Conservation (phyloP, 2,329 filamentous ascomycete genomes). For the Xylariales sp. region DNA sequence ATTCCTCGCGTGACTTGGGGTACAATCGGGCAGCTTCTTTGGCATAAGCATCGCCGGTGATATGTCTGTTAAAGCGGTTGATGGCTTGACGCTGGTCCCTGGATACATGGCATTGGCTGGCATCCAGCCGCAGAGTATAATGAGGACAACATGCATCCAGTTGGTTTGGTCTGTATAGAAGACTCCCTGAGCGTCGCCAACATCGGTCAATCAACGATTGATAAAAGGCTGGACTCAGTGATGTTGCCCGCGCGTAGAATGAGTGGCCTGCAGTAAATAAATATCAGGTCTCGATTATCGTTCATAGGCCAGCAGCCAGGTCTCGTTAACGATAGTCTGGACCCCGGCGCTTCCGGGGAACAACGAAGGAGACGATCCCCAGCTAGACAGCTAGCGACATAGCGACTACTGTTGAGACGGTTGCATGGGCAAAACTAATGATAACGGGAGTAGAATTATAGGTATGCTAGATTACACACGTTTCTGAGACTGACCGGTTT, state of each 20-base stretch:
- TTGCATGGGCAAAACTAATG: no score
- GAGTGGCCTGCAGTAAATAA: constrained; percentile 53
- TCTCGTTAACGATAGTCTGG: no score
- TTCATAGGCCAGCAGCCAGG: no score
- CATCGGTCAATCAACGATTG: constrained; percentile 68
- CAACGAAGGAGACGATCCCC: no score
- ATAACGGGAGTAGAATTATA: no score
- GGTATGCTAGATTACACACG: constrained; percentile 37
- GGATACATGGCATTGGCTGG: constrained; percentile 57
- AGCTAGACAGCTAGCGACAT: no score
- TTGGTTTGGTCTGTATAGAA: constrained; percentile 76
- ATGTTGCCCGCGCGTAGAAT: constrained; percentile 63
- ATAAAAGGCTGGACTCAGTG: constrained; percentile 62
- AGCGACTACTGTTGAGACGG: no score
- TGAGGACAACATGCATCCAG: constrained; percentile 84
- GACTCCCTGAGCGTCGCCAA: constrained; percentile 68
- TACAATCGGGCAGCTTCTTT: constrained; percentile 59
- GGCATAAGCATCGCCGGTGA: constrained; percentile 64
- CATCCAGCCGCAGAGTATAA: constrained; percentile 75
- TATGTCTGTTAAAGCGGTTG: constrained; percentile 70
- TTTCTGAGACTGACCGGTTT: constrained; percentile 45
- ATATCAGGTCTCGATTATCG: no score
- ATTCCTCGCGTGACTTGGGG: constrained; percentile 63
- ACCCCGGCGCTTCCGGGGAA: no score
- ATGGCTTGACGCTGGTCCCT: constrained; percentile 71